Percentiles rank a stretch among this genome's conserved stretches.
Conservation (phyloP, 768 basidiomycete species). For the Suillus subalutaceus region DNA sequence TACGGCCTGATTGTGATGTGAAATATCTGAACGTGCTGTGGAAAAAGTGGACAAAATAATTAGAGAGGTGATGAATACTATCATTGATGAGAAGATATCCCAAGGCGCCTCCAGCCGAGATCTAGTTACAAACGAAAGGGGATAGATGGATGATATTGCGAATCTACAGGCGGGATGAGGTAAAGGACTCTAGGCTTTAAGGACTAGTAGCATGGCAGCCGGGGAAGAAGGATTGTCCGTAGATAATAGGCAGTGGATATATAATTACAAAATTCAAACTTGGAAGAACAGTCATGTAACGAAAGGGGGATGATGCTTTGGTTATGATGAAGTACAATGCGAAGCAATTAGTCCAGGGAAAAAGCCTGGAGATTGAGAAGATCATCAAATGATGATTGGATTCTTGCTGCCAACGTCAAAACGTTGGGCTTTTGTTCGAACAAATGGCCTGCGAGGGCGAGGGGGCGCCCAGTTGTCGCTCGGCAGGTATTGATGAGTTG, state of each 20-base stretch:
- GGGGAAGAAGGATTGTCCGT: background rate
- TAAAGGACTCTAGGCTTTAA: background rate
- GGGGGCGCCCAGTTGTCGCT: constrained; percentile 5
- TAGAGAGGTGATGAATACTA: background rate
- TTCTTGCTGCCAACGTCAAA: constrained; percentile 41
- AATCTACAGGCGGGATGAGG: background rate
- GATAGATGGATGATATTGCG: background rate
- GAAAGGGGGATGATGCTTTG: background rate
- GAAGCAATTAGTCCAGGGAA: background rate
- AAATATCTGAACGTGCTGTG: background rate
- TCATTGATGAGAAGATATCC: background rate
- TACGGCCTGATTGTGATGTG: background rate
- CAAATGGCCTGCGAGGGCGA: background rate
- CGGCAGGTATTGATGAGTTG: constrained; percentile 15
- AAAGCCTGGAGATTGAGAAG: background rate
- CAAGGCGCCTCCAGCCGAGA: background rate
- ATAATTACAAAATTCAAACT: background rate
- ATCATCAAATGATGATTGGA: constrained; percentile 1
- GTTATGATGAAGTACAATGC: background rate
- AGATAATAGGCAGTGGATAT: background rate
- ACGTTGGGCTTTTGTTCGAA: constrained; percentile 17
- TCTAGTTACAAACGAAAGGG: background rate
- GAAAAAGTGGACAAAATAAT: background rate
- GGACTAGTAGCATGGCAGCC: background rate
- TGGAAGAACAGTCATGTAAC: background rate